These are phyloP conservation scores for Tuber magnatum DNA, from an alignment of 495 filamentous ascomycete species.

Conservation along the genomic window DNA sequence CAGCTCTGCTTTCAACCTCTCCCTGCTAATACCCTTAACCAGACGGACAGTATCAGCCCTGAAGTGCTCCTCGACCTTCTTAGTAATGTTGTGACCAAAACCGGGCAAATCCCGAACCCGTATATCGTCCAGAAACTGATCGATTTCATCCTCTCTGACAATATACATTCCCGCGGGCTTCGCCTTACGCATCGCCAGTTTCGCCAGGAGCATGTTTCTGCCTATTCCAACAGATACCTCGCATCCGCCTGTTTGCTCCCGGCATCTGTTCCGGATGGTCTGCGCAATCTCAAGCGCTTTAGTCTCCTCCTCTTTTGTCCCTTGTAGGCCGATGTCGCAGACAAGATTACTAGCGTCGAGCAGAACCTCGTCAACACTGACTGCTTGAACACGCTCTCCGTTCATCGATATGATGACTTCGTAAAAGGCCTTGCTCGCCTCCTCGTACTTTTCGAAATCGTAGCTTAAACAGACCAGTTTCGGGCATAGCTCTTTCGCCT, in stretches of 20 bases:
- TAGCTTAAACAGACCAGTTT: slow-evolving; percentile 81
- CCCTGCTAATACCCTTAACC: slow-evolving; percentile 64
- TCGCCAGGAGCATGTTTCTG: slow-evolving; percentile 80
- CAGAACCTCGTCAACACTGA: slow-evolving; percentile 85
- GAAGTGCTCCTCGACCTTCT: slow-evolving; percentile 72
- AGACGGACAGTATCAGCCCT: slow-evolving; percentile 76
- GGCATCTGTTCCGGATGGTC: slow-evolving; percentile 59
- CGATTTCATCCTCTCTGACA: slow-evolving; percentile 67
- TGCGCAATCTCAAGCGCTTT: slow-evolving; percentile 69
- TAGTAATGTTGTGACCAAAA: slow-evolving; percentile 75
- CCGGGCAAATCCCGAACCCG: slow-evolving; percentile 76
- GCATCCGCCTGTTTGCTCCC: slow-evolving; percentile 54
- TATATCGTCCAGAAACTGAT: slow-evolving; percentile 67
- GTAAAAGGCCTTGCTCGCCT: slow-evolving; percentile 83
- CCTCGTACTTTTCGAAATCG: slow-evolving; percentile 90
- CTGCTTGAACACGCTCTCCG: slow-evolving; percentile 63
- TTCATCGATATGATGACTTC: slow-evolving; percentile 69
- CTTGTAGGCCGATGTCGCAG: slow-evolving; percentile 50
- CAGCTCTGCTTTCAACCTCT: slow-evolving; percentile 61
- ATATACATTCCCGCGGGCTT: slow-evolving; percentile 93
- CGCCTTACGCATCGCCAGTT: slow-evolving; percentile 80
- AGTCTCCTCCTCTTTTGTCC: slow-evolving; percentile 73
- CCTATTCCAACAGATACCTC: slow-evolving; percentile 93
- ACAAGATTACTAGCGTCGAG: slow-evolving; percentile 36
- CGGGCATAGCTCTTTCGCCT: slow-evolving; percentile 72